Evolutionary conservation across 176 grass and related monocot genomes (phyloP), one percentile per base, ranked within the genome.

Genomic region (Avena sativa): DNA sequence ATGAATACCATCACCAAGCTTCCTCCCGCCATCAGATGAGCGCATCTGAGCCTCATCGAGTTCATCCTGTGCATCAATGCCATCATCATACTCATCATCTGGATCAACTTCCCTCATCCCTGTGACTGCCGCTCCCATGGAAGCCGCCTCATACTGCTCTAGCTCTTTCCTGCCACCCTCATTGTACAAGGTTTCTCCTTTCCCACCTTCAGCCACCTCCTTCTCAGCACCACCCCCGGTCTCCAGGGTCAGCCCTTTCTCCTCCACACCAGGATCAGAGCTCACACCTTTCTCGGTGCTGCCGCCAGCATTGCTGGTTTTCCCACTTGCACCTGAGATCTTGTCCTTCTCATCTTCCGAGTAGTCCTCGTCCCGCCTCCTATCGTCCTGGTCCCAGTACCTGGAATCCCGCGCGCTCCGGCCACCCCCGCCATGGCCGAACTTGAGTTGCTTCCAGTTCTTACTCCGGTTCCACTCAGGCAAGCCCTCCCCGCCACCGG

Each of bases 21-120:
- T 88, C 76, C 86, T 82, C 64, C 86, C 78, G 44, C 32, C 82
- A 81, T 85, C 86, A 78, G 61, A 81, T 19, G 64, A 56, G 82
- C 53, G 86, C 63, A 65, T 8, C 9, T 84, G 85, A 62, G 82
- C 23, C 81, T 94, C 90, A 43, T 89, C 89, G 14, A 65, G 10
- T 15, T 91, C 86, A 79, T 98, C 93, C 43, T 85, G 86, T 1
- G 63, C 43, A 70, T 94, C 94, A 5, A 94, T 92, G 10, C 92
- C 94, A 79, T 99, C 97, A 25, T 99, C 94, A 90, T 96, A 96
- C 85, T 99, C 97, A 84, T 98, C 97, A 83, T 93, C 92, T 15
- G 92, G 92, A 89, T 96, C 79, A 75, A 91, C 85, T 71, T 96
- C 89, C 36, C 20, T 90, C 68, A 74, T 86, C 79, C 86, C 85